Evolutionary conservation across 148 eudicot genomes (phyloP).

Genomic region (Nyssa sinensis): DNA sequence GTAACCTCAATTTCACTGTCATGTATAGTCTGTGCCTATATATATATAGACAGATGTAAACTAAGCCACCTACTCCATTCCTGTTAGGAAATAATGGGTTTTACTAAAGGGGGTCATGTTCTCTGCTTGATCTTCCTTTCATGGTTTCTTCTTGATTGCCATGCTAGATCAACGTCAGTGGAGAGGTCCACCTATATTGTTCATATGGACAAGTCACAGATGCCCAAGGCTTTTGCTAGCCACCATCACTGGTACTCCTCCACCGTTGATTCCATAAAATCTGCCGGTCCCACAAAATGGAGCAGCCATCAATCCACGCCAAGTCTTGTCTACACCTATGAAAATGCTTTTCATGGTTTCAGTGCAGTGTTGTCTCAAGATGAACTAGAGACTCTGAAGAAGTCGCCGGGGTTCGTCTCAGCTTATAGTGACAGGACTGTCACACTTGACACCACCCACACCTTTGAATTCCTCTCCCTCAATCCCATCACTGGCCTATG

Average conservation of each 20-base stretch:
- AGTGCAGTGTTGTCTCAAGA: conserved; percentile 27
- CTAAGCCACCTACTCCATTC: neutral
- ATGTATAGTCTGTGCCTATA: too few species aligned
- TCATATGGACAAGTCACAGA: conserved; percentile 45
- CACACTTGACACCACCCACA: conserved; percentile 34
- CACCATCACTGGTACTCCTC: conserved; percentile 34
- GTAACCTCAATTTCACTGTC: too few species aligned
- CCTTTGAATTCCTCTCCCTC: conserved; percentile 25
- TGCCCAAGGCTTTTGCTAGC: conserved; percentile 36
- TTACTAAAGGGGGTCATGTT: neutral
- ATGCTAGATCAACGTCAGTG: neutral
- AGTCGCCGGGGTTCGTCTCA: conserved; percentile 36
- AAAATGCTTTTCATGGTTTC: conserved; percentile 35
- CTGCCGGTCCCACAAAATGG: neutral
- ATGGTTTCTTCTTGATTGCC: conserved; percentile 3
- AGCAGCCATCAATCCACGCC: neutral
- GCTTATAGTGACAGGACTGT: conserved; percentile 26
- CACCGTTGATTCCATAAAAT: conserved; percentile 14
- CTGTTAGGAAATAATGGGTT: neutral
- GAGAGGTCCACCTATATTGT: conserved; percentile 35
- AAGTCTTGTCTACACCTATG: conserved; percentile 31
- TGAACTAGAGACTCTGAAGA: conserved; percentile 28
- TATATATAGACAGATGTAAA: too few species aligned
- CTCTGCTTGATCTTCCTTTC: neutral
- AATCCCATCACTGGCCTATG: conserved; percentile 32